Conservation (phyloP, 768 basidiomycete species). For the Boletus subcaerulescens region DNA sequence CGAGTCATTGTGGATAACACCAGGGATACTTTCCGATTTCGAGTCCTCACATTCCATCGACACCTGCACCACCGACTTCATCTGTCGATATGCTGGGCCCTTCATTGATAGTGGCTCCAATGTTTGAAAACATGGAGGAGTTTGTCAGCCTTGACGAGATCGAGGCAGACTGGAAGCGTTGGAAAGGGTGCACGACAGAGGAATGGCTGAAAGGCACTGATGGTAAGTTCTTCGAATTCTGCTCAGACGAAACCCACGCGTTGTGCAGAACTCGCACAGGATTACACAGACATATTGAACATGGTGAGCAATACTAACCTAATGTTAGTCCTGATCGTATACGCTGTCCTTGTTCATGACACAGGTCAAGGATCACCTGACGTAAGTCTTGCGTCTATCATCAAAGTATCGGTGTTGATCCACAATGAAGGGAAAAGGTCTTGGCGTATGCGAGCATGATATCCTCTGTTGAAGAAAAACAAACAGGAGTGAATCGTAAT, state of each 20-base stretch:
- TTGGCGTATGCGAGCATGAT: conserved; percentile 18
- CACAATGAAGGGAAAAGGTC: conserved; percentile 19
- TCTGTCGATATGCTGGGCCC: conserved; percentile 4
- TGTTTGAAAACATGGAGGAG: conserved; percentile 21
- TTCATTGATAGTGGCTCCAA: conserved; percentile 7
- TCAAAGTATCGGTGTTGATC: conserved; percentile 1
- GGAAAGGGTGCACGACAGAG: conserved; percentile 28
- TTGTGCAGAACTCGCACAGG: conserved; percentile 18
- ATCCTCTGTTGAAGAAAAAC: conserved; percentile 22
- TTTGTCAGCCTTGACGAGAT: conserved; percentile 23
- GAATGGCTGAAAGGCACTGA: conserved; percentile 32
- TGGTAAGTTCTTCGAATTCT: conserved; percentile 13
- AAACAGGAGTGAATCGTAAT: conserved; percentile 15
- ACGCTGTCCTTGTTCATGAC: neutral
- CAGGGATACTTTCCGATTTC: conserved; percentile 24
- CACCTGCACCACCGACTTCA: conserved; percentile 4
- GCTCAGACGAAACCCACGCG: neutral
- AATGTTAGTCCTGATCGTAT: neutral
- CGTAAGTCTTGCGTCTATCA: conserved; percentile 12
- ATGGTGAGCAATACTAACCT: conserved; percentile 16
- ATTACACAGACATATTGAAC: conserved; percentile 18
- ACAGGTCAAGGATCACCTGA: conserved; percentile 30
- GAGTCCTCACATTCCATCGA: conserved; percentile 18
- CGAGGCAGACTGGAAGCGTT: conserved; percentile 22
- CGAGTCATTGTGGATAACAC: neutral